These are phyloP conservation scores for Tulasnella sp. DNA, from an alignment of 768 basidiomycete species.

Conservation along the genomic window DNA sequence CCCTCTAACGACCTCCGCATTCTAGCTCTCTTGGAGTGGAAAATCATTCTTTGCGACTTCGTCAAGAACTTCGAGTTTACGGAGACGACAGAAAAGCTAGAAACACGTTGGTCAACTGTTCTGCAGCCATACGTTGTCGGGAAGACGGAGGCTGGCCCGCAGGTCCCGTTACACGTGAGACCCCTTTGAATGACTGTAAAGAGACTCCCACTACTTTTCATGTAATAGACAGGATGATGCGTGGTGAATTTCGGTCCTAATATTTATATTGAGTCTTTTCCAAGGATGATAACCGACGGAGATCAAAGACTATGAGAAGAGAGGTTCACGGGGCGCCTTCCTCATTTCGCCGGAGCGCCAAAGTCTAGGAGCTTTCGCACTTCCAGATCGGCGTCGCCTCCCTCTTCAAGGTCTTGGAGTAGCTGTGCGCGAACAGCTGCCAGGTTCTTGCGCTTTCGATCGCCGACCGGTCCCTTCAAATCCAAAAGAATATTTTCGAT, in stretches of 20 bases:
- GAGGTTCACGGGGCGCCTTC: too few relatives aligned
- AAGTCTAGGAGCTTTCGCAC: not conserved
- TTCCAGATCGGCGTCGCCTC: not conserved
- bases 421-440: not conserved
- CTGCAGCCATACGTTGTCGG: conserved; percentile 36
- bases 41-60: conserved; percentile 49
- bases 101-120: conserved; percentile 33
- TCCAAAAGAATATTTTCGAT: conserved; percentile 12
- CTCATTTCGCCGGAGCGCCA: too few relatives aligned
- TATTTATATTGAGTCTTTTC: not conserved
- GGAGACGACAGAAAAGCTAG: conserved; percentile 43
- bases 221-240: not conserved
- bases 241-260: not conserved
- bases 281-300: too few relatives aligned
- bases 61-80: conserved; percentile 48
- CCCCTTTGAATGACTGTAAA: not conserved
- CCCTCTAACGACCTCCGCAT: conserved; percentile 39
- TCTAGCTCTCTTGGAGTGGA: conserved; percentile 48
- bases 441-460: conserved; percentile 20
- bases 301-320: too few relatives aligned
- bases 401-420: not conserved
- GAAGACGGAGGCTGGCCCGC: conserved; percentile 33
- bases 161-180: conserved; percentile 33
- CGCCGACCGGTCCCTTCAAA: conserved; percentile 9
- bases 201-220: too few relatives aligned